Percentiles rank a stretch among this genome's conserved stretches.
Conservation (phyloP, 495 filamentous ascomycete species). For the Talaromyces liani region DNA sequence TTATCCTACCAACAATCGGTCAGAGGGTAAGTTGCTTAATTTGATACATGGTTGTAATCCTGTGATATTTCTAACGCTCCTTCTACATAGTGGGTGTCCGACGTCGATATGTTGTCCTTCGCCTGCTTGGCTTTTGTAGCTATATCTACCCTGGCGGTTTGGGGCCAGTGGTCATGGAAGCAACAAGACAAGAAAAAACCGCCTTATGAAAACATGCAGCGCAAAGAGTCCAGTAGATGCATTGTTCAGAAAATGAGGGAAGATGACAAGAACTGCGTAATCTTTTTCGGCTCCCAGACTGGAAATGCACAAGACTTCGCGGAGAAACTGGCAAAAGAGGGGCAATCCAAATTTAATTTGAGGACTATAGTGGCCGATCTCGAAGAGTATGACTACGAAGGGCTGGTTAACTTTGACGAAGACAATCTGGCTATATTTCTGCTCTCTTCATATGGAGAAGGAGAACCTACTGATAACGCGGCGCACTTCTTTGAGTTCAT, state of each 20-base stretch:
- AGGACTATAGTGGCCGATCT: conserved; percentile 38
- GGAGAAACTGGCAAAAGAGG: conserved; percentile 37
- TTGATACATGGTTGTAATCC: too few species aligned
- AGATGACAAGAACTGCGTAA: conserved; percentile 29
- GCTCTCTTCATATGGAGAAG: conserved; percentile 48
- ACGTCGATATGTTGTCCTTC: too few species aligned
- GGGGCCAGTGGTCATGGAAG: too few species aligned
- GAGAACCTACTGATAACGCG: conserved; percentile 47
- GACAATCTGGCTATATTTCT: conserved; percentile 42
- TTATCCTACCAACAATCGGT: too few species aligned
- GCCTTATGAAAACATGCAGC: too few species aligned
- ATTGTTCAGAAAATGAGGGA: background rate
- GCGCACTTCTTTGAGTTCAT: conserved; percentile 39
- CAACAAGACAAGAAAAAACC: too few species aligned
- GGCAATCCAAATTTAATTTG: conserved; percentile 34
- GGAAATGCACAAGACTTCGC: conserved; percentile 47
- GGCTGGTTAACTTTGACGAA: conserved; percentile 28
- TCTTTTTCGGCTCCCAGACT: conserved; percentile 52
- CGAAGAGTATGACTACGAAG: conserved; percentile 40
- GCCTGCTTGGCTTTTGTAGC: too few species aligned
- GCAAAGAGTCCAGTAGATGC: background rate
- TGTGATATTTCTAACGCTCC: too few species aligned
- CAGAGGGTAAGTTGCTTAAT: too few species aligned
- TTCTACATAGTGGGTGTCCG: too few species aligned
- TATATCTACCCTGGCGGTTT: too few species aligned